A percentile compares a stretch with the other conserved stretches of the same genome.
Conservation (phyloP, 1,284 basidiomycete genomes). For the Sporisorium graminicola region DNA sequence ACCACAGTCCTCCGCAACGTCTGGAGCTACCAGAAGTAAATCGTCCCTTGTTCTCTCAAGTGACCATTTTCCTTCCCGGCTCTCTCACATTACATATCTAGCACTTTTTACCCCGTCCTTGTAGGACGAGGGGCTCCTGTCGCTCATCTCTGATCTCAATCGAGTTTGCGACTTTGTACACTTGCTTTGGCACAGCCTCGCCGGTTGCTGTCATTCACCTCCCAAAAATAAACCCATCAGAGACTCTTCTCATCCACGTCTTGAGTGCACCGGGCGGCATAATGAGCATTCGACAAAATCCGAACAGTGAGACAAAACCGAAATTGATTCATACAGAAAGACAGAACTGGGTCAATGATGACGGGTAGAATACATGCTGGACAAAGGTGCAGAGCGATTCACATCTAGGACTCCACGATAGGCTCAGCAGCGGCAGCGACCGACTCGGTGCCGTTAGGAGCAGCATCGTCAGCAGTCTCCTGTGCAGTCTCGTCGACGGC, state of each 20-base stretch:
- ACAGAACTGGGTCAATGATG: neutral
- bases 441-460: conserved; percentile 21
- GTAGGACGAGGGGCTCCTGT: neutral
- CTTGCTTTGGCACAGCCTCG: conserved; percentile 6
- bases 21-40: conserved; percentile 62
- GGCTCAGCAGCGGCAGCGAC: conserved; percentile 15
- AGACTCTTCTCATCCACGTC: no score
- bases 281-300: neutral
- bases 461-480: conserved; percentile 8
- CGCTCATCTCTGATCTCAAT: neutral
- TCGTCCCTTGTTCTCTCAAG: neutral
- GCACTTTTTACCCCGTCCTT: conserved; percentile 1
- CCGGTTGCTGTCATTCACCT: conserved; percentile 10
- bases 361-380: conserved; percentile 8
- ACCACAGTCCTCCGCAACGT: conserved; percentile 62
- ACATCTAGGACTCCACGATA: conserved; percentile 12
- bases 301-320: neutral
- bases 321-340: conserved; percentile 9
- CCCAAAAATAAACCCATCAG: conserved; percentile 25
- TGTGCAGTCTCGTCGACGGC: conserved; percentile 10
- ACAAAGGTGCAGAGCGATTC: neutral
- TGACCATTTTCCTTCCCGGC: conserved; percentile 9
- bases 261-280: no score
- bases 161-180: conserved; percentile 31
- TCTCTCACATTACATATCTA: neutral